Evolutionary conservation across 2,329 filamentous ascomycete genomes (phyloP), one percentile per base, ranked within the genome.

Genomic region (Phyllosticta citrichinensis): DNA sequence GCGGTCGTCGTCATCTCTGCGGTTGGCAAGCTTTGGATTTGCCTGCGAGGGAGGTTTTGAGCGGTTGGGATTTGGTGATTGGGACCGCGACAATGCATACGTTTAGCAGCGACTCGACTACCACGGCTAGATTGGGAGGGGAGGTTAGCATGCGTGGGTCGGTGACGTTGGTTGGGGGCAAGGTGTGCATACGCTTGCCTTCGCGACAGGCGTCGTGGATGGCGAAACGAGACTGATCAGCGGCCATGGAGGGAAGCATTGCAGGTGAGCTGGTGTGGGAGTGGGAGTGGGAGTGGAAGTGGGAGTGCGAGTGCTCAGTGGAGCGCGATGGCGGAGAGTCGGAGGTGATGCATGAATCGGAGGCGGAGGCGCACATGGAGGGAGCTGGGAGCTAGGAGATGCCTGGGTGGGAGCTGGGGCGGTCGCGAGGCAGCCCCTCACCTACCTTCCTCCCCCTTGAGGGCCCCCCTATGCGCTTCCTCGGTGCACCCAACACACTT

Each of bases 131-230:
- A 22, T 22, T 3, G 3, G 27, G 27, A 10, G 6, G 6, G 27
- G 2, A 30, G 27, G 27, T 30, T 30, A 30, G 27, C 27, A 5
- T 6, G 58, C 22, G 57, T 51, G 19, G 14, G 55, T 55, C 55
- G 61, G 57, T 25, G 52, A 11, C n/a, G 53, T 55, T 22, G 22
- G 60, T 19, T 61, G 58, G 59, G 51, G 35, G 51, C 52, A 22
- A 22, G 22, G 22, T 22, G 25, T 35, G 66, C 81, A 71, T 81
- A 96, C 92, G 81, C 79, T 85, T 88, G 52, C 92, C 91, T 73
- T 96, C 90, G 61, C 92, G 83, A 64, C 88, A 87, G 52, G 93
- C 93, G 66, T 89, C 89, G 71, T 97, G 93, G 52, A 97, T 87
- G 27, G 91, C 88, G 67, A 87, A 97, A 68, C 87, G 90, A 57